A percentile compares a stretch with the other conserved stretches of the same genome.
Conservation (phyloP, 2,329 filamentous ascomycete genomes). For the Aureobasidium sp. region DNA sequence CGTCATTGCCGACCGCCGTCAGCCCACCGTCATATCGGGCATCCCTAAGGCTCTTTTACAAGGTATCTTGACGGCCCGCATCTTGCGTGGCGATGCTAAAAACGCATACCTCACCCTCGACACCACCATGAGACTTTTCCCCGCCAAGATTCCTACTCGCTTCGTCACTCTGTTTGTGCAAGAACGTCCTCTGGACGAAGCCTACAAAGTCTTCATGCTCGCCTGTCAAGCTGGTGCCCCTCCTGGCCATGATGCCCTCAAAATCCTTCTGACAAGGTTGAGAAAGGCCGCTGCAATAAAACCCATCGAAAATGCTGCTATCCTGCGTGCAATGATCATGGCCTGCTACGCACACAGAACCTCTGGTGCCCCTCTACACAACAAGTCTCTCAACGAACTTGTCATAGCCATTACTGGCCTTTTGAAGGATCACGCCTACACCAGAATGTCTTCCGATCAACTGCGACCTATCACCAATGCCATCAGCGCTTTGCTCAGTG, state of each 20-base stretch:
- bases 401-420: conserved; percentile 26
- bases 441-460: conserved; percentile 15
- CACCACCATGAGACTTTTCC: conserved; percentile 38
- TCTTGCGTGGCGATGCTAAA: conserved; percentile 37
- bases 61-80: conserved; percentile 39
- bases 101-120: conserved; percentile 44
- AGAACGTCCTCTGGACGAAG: conserved; percentile 38
- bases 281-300: conserved; percentile 10
- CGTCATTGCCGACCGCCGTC: conserved; percentile 35
- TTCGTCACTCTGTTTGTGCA: conserved; percentile 38
- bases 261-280: conserved; percentile 27
- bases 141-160: conserved; percentile 31
- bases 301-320: conserved; percentile 8
- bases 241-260: conserved; percentile 26
- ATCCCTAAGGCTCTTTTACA: conserved; percentile 37
- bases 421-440: conserved; percentile 19
- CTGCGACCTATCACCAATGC: conserved; percentile 18
- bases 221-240: conserved; percentile 37
- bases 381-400: conserved; percentile 31
- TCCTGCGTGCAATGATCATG: conserved; percentile 33
- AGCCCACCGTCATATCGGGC: conserved; percentile 24
- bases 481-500: conserved; percentile 21
- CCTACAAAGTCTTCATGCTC: conserved; percentile 39
- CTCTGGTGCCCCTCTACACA: conserved; percentile 28
- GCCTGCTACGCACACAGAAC: conserved; percentile 35